Evolutionary conservation across 768 basidiomycete species (phyloP), one percentile per base, ranked within the genome.

Genomic region (Leccinum variicolor): DNA sequence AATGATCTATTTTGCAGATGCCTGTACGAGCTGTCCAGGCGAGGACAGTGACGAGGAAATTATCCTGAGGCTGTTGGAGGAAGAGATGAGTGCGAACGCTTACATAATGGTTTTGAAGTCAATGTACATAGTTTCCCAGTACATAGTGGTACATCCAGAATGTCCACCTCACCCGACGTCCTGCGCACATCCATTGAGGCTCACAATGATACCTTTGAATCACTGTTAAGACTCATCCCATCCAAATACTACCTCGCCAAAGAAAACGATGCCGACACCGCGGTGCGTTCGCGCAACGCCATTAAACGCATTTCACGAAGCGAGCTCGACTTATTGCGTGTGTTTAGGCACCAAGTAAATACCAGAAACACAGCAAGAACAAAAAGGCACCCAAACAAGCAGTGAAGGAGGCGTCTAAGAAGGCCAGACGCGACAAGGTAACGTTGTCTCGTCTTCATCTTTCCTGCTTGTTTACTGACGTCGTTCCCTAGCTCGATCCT

Each of bases 351-450:
- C 76, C 81, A 6, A 84, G 82, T 23, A 92, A 86, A 71, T 92
- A 86, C 68, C 88, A 90, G 62, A 92, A 92, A 71, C 87, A 93
- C 72, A 94, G 86, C 74, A 95, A 93, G 75, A 90, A 92, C 63
- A 80, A 81, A 75, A 88, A 89, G 62, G 83, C 87, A 23, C 83
- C 88, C 3, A 94, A 92, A 67, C 93, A 95, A 66, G 87, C 87
- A 43, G 79, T 92, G 36, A 94, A 95, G 69, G 92, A 95, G 72
- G 90, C 87, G 2, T 85, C 90, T 13, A 92, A 89, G 74, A 94
- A 92, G 66, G 92, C 92, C 0, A 92, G 89, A 70, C 81, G 85
- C 45, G 90, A 90, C 55, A 95, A 94, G 82, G 94, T 91, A 34
- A 39, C 29, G 36, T 10, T 23, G 33, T 29, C n/a, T 4, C 26